Percentiles rank a stretch among this genome's conserved stretches.
Evolutionary conservation across 441 rosid species (phyloP).

Genomic region (Pelargonium cotyledonis): DNA sequence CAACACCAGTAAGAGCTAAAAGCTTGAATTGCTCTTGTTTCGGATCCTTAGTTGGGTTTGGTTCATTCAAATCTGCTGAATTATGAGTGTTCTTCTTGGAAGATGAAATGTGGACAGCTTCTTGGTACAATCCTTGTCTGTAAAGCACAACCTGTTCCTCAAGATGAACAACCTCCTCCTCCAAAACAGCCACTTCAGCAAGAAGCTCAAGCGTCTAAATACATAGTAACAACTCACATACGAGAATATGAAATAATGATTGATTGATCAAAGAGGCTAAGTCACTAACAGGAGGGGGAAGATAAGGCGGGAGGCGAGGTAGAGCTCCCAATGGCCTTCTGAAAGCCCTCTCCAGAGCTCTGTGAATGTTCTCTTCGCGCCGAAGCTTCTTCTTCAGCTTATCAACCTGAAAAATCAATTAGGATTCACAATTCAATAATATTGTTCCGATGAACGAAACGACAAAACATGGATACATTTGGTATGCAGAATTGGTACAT

Average conservation of each 20-base stretch:
- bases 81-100: conserved; percentile 38
- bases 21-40: conserved; percentile 26
- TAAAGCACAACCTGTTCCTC: conserved; percentile 72
- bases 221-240: conserved; percentile 24
- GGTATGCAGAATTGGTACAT: conserved; percentile 31
- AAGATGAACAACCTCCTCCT: conserved; percentile 77
- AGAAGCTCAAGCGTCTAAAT: conserved; percentile 79
- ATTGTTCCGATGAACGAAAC: not conserved
- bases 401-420: conserved; percentile 53
- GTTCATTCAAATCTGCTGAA: conserved; percentile 24
- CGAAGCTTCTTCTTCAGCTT: conserved; percentile 75
- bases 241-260: conserved; percentile 17
- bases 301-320: conserved; percentile 86
- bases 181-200: conserved; percentile 94
- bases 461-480: not conserved
- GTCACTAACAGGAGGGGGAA: conserved; percentile 64
- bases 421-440: no score
- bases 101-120: conserved; percentile 58
- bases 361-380: conserved; percentile 69
- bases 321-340: conserved; percentile 78
- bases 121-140: conserved; percentile 65
- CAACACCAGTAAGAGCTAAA: conserved; percentile 32
- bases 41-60: conserved; percentile 25
- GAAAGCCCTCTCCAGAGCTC: conserved; percentile 85
- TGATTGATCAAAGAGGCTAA: not conserved